Base-by-base conservation (phyloP, 768 basidiomycete genomes). In the Russula virescens region DNA sequence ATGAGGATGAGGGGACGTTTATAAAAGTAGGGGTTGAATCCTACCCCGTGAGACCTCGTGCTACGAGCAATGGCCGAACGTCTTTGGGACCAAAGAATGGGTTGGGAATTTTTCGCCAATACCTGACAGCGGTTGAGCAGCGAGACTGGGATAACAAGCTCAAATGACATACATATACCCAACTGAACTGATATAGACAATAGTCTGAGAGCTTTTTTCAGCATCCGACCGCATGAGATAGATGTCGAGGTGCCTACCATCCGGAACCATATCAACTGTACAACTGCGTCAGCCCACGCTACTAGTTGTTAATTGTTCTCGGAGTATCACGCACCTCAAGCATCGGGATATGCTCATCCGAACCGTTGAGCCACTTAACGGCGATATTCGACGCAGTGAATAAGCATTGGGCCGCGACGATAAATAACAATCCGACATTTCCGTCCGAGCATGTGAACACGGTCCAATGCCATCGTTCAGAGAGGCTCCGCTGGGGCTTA, bases 81-180 rank as follows among this genome's bases (percentile, higher is more conserved):
- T 79, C 87, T 49, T 84, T 83, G 0, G 90, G 91, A 1, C 89
- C 91, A 0, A 86, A 68, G 31, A 85, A 71, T 0, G 88, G 88
- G 69, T 92, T 75, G 4, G 77, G 78, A 8, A 84, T 75, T 28
- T 74, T 75, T 53, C 69, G 74, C 21, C 72, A 74, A 65, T 66
- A 71, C 79, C 75, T 78, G 5, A 35, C 40, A 25, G n/a, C n/a
- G 10, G 45, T 45, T 45, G 21, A 7, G 31, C 1, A 54, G 25
- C 14, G 21, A 45, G 46, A 55, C 10, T 59, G 31, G 35, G 23
- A 57, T 23, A 26, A n/a, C 34, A n/a, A 55, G 3, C 26, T 45
- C 13, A n/a, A 34, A 40, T 16, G 34, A 55, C 68, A 23, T 54
- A 81, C 79, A 85, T 81, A 69, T 83, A 85, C 45, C 72, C 47